These are phyloP conservation scores for Filosporella fistucella DNA, from an alignment of 495 filamentous ascomycete species.

Conservation along the genomic window DNA sequence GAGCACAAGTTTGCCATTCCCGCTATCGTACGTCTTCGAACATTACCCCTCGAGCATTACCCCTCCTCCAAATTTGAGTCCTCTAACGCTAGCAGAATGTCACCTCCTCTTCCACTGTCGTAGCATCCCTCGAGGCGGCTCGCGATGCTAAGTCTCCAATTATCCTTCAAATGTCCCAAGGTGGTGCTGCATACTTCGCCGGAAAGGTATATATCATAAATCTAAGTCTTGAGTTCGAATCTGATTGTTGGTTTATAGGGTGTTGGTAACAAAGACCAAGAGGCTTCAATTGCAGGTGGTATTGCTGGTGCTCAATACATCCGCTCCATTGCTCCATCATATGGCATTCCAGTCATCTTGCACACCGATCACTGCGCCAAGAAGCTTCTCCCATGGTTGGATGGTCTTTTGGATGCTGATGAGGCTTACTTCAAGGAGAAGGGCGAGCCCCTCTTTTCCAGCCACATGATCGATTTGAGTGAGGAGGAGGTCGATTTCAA, in stretches of 20 bases:
- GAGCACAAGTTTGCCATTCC: conserved; percentile 86
- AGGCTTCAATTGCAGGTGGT: conserved; percentile 81
- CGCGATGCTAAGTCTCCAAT: conserved; percentile 83
- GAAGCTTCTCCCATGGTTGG: conserved; percentile 93
- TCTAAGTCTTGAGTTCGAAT: not conserved
- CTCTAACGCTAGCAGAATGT: conserved; percentile 65
- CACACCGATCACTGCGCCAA: conserved; percentile 94
- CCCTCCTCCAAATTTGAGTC: too few relatives aligned
- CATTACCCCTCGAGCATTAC: too few relatives aligned
- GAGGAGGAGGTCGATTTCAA: conserved; percentile 88
- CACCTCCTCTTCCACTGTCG: conserved; percentile 85
- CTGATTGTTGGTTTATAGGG: conserved; percentile 40
- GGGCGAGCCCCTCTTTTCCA: conserved; percentile 88
- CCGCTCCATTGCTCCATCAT: conserved; percentile 78
- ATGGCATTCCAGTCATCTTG: conserved; percentile 86
- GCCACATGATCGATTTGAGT: conserved; percentile 95
- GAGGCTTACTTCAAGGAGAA: conserved; percentile 90
- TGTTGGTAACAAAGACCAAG: conserved; percentile 78
- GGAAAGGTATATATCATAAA: conserved; percentile 58
- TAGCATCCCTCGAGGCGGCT: conserved; percentile 88
- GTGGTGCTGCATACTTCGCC: conserved; percentile 90
- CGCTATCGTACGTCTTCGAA: conserved; percentile 67
- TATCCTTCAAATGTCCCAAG: conserved; percentile 88
- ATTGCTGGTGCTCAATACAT: conserved; percentile 92
- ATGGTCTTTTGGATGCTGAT: conserved; percentile 89